Base-by-base conservation (phyloP, 345 rosid genomes). In the Gossypium arboreum region DNA sequence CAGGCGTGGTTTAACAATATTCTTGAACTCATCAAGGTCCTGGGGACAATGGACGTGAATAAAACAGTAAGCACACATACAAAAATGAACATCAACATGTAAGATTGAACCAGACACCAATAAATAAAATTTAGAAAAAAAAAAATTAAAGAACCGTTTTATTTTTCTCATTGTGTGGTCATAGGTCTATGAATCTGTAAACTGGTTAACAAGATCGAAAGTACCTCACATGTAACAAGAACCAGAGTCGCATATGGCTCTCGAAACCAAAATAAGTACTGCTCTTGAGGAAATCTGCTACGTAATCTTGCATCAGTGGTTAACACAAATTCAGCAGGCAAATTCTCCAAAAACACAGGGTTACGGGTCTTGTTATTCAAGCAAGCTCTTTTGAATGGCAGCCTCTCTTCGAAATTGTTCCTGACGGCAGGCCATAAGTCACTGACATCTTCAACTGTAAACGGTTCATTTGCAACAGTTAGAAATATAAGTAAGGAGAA, bases 171-270 rank as follows among this genome's bases (percentile, higher is more conserved):
- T n/a, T n/a, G 25, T 56, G 44, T 16, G 3, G 72, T 16, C 58
- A 50, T 67, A 68, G 7, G 58, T 50, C 34, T 69, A 25, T 50
- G 73, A 69, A 69, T 51, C 59, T 45, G 29, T 50, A 68, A 51
- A 17, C 17, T 0, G 20, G 25, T 41, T 13, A 55, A 77, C 3
- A 47, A 41, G 17, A 68, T n/a, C 18, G 43, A 15, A 34, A 64
- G 47, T 67, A 95, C 98, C 98, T 95, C 98, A 80, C 99, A 95
- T 3, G 97, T 91, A 66, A 89, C 99, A 51, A 95, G 93, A 81
- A 95, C 90, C 29, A 93, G 78, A 68, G 94, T 90, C 64, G 97
- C 97, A 78, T 90, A 93, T 0, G 98, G 99, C 73, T 95, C 99
- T 56, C 97, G 81, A 79, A 93, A 95, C 96, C 97, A 95, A 79